These are phyloP conservation scores for Dictyostelium intermedium DNA, from an alignment of 78 protist genomes.

Conservation along the genomic window DNA sequence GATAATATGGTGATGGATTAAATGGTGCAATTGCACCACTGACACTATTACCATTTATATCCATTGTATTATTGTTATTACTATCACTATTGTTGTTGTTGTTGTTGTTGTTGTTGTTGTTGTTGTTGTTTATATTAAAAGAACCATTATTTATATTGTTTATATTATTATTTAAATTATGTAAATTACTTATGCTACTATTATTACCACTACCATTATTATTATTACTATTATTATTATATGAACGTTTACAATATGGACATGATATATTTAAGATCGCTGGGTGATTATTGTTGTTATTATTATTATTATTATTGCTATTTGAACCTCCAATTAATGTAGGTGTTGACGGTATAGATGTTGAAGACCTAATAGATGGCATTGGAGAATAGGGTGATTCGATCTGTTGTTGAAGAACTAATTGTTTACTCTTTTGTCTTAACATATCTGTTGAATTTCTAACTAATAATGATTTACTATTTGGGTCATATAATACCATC, in stretches of 20 bases:
- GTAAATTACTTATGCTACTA: not conserved
- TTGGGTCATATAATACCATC: constrained; percentile 55
- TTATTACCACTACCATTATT: too few species aligned
- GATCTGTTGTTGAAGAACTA: not conserved
- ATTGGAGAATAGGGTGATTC: not conserved
- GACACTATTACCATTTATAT: not conserved
- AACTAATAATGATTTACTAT: not conserved
- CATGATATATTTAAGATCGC: not conserved
- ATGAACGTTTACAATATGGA: not conserved
- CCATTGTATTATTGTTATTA: not conserved
- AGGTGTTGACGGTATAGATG: not conserved
- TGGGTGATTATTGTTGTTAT: not conserved
- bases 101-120: not conserved
- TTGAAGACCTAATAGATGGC: not conserved
- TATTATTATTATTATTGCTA: not conserved
- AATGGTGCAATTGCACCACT: not conserved
- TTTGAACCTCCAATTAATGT: not conserved
- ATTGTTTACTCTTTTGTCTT: not conserved
- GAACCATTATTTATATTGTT: not conserved
- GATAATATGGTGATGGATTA: not conserved
- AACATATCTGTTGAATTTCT: not conserved
- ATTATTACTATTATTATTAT: not conserved
- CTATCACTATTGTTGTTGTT: not conserved
- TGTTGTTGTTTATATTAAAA: not conserved
- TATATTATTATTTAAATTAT: not conserved